Evolutionary conservation across 139 green algal species (phyloP).

Genomic region (Astrephomene gubernaculifera): DNA sequence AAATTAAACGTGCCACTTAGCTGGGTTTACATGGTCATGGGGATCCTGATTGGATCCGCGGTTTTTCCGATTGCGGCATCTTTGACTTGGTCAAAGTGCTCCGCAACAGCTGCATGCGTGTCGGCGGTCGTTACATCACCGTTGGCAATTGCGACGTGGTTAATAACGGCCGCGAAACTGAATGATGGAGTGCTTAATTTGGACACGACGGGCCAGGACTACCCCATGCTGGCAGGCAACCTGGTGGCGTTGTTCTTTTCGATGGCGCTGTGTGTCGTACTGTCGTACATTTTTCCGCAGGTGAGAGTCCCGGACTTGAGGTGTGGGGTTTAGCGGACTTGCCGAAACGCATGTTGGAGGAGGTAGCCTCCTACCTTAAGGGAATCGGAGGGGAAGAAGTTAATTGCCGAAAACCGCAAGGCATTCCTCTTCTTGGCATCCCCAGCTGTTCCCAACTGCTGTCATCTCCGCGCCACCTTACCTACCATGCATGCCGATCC

Average conservation of each 20-base stretch:
- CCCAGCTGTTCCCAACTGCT: too few relatives aligned
- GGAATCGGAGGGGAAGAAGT: too few relatives aligned
- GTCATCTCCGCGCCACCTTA: too few relatives aligned
- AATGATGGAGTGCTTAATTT: constrained; percentile 46
- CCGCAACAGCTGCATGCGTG: constrained; percentile 72
- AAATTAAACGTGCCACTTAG: constrained; percentile 79
- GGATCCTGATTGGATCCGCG: constrained; percentile 86
- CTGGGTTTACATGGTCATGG: constrained; percentile 90
- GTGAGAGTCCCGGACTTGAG: too few relatives aligned
- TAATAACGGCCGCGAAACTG: constrained; percentile 49
- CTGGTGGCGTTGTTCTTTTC: constrained; percentile 81
- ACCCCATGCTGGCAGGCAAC: constrained; percentile 92
- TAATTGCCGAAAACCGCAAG: too few relatives aligned
- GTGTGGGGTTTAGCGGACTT: too few relatives aligned
- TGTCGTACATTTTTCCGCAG: constrained; percentile 68
- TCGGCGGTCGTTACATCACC: constrained; percentile 70
- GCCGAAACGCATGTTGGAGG: too few relatives aligned
- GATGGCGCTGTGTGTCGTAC: constrained; percentile 72
- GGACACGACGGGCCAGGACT: constrained; percentile 70
- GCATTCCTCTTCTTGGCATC: too few relatives aligned
- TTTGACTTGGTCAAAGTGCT: constrained; percentile 73
- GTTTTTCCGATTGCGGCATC: constrained; percentile 75
- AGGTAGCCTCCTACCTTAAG: too few relatives aligned
- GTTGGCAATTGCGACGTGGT: constrained; percentile 74
- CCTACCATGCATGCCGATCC: too few relatives aligned